phyloP scores from a whole-genome alignment of 2,329 filamentous ascomycete genomes.

The Stachybotrys chlorohalonatus region DNA sequence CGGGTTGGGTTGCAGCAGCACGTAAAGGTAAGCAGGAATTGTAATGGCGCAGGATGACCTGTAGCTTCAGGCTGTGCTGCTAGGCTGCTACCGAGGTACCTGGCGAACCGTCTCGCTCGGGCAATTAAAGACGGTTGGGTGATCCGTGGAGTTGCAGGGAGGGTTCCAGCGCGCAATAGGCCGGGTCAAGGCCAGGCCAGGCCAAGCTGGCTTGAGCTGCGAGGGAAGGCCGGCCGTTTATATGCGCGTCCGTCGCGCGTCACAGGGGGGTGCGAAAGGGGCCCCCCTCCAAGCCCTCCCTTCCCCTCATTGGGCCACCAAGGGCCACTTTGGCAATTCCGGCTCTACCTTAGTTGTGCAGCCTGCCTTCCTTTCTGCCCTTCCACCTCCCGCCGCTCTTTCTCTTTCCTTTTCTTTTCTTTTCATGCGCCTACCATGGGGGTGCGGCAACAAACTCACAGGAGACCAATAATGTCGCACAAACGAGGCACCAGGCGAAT shows the following conservation, averaged over 20 bases:
- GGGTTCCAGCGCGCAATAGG: conserved; percentile 5
- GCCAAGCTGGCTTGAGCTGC: conserved; percentile 11
- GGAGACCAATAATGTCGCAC: too few species aligned
- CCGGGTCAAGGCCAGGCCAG: conserved; percentile 13
- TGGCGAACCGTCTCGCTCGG: too few species aligned
- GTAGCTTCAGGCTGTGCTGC: too few species aligned
- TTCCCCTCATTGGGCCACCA: background rate
- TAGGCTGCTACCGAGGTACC: too few species aligned
- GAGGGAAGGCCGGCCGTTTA: conserved; percentile 39
- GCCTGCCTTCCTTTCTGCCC: too few species aligned
- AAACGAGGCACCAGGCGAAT: too few species aligned
- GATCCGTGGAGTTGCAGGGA: conserved; percentile 3
- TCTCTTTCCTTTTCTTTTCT: background rate
- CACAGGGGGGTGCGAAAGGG: conserved; percentile 1
- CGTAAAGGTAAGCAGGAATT: too few species aligned
- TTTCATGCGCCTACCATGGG: background rate
- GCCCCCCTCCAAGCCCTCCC: background rate
- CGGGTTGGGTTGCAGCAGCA: too few species aligned
- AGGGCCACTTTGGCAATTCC: background rate
- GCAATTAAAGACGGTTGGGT: background rate
- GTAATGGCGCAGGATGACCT: too few species aligned
- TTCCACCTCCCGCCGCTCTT: too few species aligned
- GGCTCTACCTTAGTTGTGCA: background rate
- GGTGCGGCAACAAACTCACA: too few species aligned
- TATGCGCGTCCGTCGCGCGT: conserved; percentile 30